phyloP scores from a whole-genome alignment of 2,329 filamentous ascomycete species.

The Scytalidium lignicola region DNA sequence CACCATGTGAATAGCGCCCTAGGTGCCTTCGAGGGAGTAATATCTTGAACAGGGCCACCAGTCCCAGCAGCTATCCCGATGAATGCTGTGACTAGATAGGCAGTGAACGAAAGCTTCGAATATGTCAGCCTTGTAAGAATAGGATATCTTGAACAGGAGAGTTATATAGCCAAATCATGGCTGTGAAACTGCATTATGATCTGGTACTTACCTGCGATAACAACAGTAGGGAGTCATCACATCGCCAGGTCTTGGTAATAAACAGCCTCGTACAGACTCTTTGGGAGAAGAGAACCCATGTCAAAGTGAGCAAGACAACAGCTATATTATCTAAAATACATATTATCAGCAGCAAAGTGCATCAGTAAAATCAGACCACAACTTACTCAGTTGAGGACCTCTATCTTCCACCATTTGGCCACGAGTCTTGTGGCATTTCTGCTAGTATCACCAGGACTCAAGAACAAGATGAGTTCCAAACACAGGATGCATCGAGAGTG shows the following conservation, averaged over 20 bases:
- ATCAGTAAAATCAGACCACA: neutral
- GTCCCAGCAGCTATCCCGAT: slow-evolving; percentile 15
- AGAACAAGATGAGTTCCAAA: no score
- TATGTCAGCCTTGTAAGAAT: neutral
- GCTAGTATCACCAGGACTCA: neutral
- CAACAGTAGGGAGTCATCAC: slow-evolving; percentile 19
- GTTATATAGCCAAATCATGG: no score
- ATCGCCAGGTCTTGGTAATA: slow-evolving; percentile 17
- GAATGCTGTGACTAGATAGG: slow-evolving; percentile 11
- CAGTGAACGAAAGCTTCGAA: slow-evolving; percentile 14
- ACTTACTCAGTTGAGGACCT: neutral
- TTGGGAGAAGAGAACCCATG: slow-evolving; percentile 17
- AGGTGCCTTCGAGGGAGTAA: slow-evolving; percentile 10
- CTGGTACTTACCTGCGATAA: slow-evolving; percentile 13
- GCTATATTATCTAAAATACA: neutral
- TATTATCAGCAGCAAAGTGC: neutral
- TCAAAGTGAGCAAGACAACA: neutral
- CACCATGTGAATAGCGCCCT: slow-evolving; percentile 36
- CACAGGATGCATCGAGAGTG: no score
- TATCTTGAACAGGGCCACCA: slow-evolving; percentile 13
- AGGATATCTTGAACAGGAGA: neutral
- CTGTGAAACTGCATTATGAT: neutral
- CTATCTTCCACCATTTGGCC: neutral
- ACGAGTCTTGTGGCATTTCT: neutral
- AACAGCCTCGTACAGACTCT: slow-evolving; percentile 18